Evolutionary conservation across 441 rosid species (phyloP).

Genomic region (Metrosideros polymorpha): DNA sequence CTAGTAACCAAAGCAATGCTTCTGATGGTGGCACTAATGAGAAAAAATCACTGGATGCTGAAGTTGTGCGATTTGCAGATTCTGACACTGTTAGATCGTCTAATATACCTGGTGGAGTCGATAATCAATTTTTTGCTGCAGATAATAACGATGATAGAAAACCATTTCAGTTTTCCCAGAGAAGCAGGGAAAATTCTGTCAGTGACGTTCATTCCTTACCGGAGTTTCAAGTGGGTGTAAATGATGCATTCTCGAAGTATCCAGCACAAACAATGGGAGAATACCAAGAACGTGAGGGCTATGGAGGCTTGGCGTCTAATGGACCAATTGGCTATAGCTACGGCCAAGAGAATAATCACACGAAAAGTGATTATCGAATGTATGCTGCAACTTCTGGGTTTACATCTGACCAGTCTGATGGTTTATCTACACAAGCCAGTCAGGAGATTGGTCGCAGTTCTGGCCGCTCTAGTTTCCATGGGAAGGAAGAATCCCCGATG

Average conservation of each 20-base stretch:
- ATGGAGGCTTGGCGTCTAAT: constrained; percentile 19
- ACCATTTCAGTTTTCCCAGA: constrained; percentile 7
- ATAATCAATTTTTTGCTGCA: constrained; percentile 2
- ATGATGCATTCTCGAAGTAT: constrained; percentile 21
- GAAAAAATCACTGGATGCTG: constrained; percentile 27
- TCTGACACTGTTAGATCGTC: constrained; percentile 50
- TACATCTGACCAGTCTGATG: constrained; percentile 11
- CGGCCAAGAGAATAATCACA: constrained; percentile 23
- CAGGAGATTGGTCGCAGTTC: constrained; percentile 20
- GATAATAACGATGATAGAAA: constrained; percentile 2
- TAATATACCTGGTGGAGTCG: constrained; percentile 26
- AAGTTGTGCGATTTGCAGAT: constrained; percentile 22
- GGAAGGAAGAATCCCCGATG: constrained; percentile 16
- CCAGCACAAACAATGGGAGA: constrained; percentile 9
- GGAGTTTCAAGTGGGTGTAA: constrained; percentile 16
- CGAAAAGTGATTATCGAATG: constrained; percentile 19
- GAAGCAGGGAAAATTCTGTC: constrained; percentile 20
- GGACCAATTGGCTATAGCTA: constrained; percentile 15
- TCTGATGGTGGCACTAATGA: constrained; percentile 24
- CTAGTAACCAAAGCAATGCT: constrained; percentile 25
- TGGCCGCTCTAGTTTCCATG: constrained; percentile 14
- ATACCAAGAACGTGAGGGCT: constrained; percentile 18
- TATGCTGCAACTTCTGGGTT: constrained; percentile 15
- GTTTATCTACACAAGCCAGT: constrained; percentile 20
- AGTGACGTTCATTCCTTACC: constrained; percentile 15